phyloP scores from a whole-genome alignment of 2,329 filamentous ascomycete genomes.

The Fusarium euwallaceae region DNA sequence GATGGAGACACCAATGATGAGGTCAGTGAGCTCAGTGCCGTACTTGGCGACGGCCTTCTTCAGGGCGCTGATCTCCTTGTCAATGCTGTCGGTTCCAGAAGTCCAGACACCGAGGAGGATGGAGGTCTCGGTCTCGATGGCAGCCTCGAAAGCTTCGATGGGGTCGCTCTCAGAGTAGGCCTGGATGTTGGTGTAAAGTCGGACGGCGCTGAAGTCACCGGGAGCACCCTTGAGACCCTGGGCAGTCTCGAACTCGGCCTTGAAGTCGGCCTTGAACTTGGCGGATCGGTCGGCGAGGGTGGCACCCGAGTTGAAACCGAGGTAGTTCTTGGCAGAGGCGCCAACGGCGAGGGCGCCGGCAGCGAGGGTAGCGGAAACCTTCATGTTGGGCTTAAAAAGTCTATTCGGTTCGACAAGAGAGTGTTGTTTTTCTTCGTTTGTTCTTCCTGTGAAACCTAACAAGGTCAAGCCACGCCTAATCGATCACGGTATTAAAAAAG shows the following conservation, averaged over 20 bases:
- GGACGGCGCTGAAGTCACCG: constrained; percentile 69
- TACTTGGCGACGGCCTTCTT: constrained; percentile 66
- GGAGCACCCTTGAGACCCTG: constrained; percentile 56
- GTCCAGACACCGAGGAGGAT: constrained; percentile 76
- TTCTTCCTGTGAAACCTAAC: constrained; percentile 32
- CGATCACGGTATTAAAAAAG: constrained; percentile 35
- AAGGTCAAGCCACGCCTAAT: constrained; percentile 28
- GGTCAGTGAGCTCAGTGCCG: constrained; percentile 65
- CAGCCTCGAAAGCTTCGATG: constrained; percentile 82
- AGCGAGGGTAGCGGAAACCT: constrained; percentile 54
- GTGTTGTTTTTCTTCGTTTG: constrained; percentile 12
- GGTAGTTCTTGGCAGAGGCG: constrained; percentile 61
- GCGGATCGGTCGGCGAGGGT: constrained; percentile 61
- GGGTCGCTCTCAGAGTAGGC: constrained; percentile 79
- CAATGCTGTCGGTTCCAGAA: constrained; percentile 66
- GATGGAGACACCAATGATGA: constrained; percentile 74
- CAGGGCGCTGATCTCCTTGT: constrained; percentile 72
- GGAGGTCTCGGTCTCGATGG: constrained; percentile 70
- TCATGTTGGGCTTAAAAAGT: constrained; percentile 53
- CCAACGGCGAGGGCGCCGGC: constrained; percentile 56
- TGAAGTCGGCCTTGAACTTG: constrained; percentile 66
- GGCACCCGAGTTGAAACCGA: constrained; percentile 67
- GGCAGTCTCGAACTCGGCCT: constrained; percentile 59
- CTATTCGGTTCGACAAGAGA: constrained; percentile 23
- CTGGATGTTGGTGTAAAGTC: constrained; percentile 78